A percentile compares a stretch with the other conserved stretches of the same genome.
Evolutionary conservation across 2,329 filamentous ascomycete species (phyloP).

Genomic region (Pseudogymnoascus sp.): DNA sequence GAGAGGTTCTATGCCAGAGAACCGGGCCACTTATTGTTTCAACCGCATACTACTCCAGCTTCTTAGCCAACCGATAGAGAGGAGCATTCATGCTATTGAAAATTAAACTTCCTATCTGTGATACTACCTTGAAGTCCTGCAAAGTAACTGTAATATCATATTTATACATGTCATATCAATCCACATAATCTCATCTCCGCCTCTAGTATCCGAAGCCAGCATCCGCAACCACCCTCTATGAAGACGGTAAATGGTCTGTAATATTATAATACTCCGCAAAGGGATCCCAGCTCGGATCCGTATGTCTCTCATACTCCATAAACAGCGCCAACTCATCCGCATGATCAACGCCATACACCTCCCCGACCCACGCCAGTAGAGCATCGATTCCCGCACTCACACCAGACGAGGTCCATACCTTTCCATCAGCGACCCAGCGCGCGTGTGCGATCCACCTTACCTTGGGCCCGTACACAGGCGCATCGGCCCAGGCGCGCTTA

Average conservation of each 20-base stretch:
- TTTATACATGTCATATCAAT: background rate
- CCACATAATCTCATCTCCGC: background rate
- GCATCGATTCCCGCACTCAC: slow-evolving; percentile 39
- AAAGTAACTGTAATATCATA: background rate
- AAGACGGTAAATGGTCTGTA: background rate
- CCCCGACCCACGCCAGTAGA: background rate
- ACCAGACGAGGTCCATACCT: slow-evolving; percentile 46
- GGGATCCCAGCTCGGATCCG: slow-evolving; percentile 42
- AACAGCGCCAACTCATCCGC: background rate
- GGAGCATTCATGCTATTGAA: background rate
- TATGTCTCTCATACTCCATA: slow-evolving; percentile 25
- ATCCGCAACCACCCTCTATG: background rate
- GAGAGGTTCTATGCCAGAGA: too few relatives aligned
- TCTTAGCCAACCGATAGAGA: background rate
- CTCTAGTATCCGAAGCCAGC: background rate
- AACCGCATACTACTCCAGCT: background rate
- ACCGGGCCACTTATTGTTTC: too few relatives aligned
- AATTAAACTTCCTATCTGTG: background rate
- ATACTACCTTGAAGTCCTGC: background rate
- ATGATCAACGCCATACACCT: background rate
- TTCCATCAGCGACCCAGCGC: slow-evolving; percentile 44
- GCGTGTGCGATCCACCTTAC: slow-evolving; percentile 42
- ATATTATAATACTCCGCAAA: slow-evolving; percentile 36
- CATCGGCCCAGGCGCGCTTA: slow-evolving; percentile 32
- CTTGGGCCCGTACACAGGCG: slow-evolving; percentile 29